Percentiles rank a stretch among this genome's conserved stretches.
Evolutionary conservation across 805 yeast genomes (phyloP).

Genomic region (Candida hispaniensis): DNA sequence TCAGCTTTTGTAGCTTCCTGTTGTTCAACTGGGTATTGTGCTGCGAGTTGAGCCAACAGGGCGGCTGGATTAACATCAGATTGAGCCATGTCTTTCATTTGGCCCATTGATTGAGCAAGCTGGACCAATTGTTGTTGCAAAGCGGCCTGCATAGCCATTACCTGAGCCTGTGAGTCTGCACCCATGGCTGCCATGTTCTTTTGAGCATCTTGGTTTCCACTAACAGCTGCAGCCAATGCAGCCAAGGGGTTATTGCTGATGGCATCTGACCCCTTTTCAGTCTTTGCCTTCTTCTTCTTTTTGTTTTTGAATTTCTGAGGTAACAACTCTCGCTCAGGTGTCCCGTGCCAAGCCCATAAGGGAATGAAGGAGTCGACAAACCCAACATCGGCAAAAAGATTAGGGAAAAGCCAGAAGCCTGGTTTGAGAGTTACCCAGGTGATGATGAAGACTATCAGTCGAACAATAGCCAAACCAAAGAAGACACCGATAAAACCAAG

Average conservation of each 20-base stretch:
- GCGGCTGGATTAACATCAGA: constrained; percentile 7
- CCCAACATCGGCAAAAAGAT: constrained; percentile 90
- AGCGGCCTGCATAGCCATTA: constrained; percentile 15
- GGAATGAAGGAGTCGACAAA: constrained; percentile 88
- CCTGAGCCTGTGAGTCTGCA: constrained; percentile 8
- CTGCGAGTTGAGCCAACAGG: constrained; percentile 11
- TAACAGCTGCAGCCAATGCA: background rate
- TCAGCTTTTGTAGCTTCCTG: constrained; percentile 13
- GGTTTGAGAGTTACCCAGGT: constrained; percentile 48
- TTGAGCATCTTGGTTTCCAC: constrained; percentile 3
- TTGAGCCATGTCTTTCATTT: constrained; percentile 16
- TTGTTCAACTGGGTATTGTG: constrained; percentile 9
- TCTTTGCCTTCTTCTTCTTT: constrained; percentile 22
- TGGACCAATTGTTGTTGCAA: constrained; percentile 7
- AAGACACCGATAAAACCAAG: constrained; percentile 65
- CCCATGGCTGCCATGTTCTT: constrained; percentile 8
- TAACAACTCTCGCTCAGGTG: constrained; percentile 21
- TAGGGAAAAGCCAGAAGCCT: constrained; percentile 96
- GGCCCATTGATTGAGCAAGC: constrained; percentile 3
- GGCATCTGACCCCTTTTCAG: constrained; percentile 18
- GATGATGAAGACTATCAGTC: constrained; percentile 57
- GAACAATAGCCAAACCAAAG: constrained; percentile 65
- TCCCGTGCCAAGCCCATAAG: constrained; percentile 69
- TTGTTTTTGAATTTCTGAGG: constrained; percentile 19
- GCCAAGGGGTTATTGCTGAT: background rate